These are phyloP conservation scores for Cercophora sp. DNA, from an alignment of 495 filamentous ascomycete species.

Conservation along the genomic window DNA sequence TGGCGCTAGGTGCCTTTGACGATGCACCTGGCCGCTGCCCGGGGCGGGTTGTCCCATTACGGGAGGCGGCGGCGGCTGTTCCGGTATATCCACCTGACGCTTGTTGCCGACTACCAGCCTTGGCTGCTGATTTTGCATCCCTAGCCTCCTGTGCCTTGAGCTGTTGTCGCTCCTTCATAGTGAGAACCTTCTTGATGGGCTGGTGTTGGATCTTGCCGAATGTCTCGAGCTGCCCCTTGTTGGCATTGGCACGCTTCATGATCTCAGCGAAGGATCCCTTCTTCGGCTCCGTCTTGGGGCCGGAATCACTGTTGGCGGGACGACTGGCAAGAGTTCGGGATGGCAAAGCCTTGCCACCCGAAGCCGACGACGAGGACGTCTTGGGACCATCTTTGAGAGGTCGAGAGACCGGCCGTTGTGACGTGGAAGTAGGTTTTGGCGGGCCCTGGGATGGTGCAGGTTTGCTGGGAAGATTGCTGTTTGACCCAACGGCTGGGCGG, in stretches of 20 bases:
- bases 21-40: conserved; percentile 17
- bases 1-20: conserved; percentile 11
- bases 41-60: conserved; percentile 10
- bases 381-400: background rate
- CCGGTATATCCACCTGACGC: conserved; percentile 21
- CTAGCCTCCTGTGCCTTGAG: conserved; percentile 33
- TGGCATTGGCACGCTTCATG: conserved; percentile 60
- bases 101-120: conserved; percentile 7
- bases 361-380: background rate
- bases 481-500: conserved; percentile 12
- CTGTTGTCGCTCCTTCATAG: conserved; percentile 46
- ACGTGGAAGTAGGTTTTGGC: conserved; percentile 16
- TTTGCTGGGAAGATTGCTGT: background rate
- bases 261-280: conserved; percentile 66
- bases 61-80: conserved; percentile 15
- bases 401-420: background rate
- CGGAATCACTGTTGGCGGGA: conserved; percentile 23
- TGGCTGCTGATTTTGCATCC: too few relatives aligned
- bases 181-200: conserved; percentile 39
- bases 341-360: conserved; percentile 14
- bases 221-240: conserved; percentile 41
- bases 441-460: conserved; percentile 2
- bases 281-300: conserved; percentile 41
- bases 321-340: conserved; percentile 17
- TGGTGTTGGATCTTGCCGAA: conserved; percentile 56